Evolutionary conservation across 2,329 filamentous ascomycete species (phyloP), one percentile per base, ranked within the genome.

Genomic region (Chaetomiaceae sp.): DNA sequence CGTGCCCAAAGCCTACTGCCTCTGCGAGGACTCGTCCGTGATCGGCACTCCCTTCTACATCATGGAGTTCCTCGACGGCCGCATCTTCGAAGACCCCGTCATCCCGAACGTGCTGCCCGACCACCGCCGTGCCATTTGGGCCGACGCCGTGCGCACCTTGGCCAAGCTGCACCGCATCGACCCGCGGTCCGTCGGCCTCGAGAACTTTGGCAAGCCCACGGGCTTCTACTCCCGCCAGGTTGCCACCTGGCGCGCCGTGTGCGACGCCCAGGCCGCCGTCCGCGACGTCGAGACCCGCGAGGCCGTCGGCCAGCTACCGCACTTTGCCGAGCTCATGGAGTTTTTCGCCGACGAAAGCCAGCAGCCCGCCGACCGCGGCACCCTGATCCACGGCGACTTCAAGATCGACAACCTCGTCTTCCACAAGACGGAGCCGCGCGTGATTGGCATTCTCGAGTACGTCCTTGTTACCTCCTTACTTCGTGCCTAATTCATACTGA

Each of bases 41-140:
- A 78, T 97, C 59, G 94, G 91, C 52, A 97, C 91, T 7, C 82
- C 91, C 6, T 99, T 97, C 71, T 97, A 99, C 74, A 85, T 97
- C 66, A 97, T 99, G 94, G 85, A 90, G 69, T 97, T 94, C 69
- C 78, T 97, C 57, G 88, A 95, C 66, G 94, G 94, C 19, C 85
- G 94, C 65, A 95, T 96, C 72, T 89, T 97, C 66, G 89, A 92
- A 65, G 90, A 97, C 71, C 87, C 91, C 39, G 76, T 85, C 29
- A 85, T 97, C 67, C 91, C 90, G 2, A 86, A 76, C 12, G 82
- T 90, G 12, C 78, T 78, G 23, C 71, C 87, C 0, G 76, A 77
- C 37, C 86, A 95, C 61, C 81, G 92, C 55, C 82, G 75, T 29
- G 81, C 82, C 64, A 87, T 96, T 84, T 97, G 92, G 92, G 82